These are phyloP conservation scores for Endothia cerciana DNA, from an alignment of 2,329 filamentous ascomycete species.

Conservation along the genomic window DNA sequence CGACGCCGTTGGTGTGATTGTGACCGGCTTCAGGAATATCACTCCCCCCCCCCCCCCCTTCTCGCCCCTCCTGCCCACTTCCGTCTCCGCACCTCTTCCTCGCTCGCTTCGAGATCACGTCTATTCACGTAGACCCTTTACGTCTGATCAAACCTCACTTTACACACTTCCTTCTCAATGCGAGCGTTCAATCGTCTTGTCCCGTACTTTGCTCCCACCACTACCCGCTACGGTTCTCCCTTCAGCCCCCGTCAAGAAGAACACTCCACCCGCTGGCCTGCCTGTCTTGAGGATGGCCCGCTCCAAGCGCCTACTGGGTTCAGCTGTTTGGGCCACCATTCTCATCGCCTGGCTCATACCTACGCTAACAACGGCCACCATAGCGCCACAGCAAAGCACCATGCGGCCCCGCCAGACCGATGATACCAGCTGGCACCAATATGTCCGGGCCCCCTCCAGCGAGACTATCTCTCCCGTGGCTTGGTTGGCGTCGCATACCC, in stretches of 20 bases:
- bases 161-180: background rate
- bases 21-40: background rate
- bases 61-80: background rate
- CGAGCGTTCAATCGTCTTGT: background rate
- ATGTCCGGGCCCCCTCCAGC: conserved; percentile 26
- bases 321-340: background rate
- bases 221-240: too few relatives aligned
- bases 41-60: background rate
- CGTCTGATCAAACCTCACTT: background rate
- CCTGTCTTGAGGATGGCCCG: conserved; percentile 11
- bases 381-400: conserved; percentile 1
- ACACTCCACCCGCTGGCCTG: background rate
- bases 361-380: conserved; percentile 1
- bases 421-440: conserved; percentile 26
- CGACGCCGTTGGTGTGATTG: background rate
- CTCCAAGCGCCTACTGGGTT: background rate
- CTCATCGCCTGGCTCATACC: conserved; percentile 1
- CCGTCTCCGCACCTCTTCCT: background rate
- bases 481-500: conserved; percentile 34
- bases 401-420: background rate
- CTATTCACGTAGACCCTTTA: background rate
- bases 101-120: background rate
- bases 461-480: conserved; percentile 18
- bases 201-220: background rate
- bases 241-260: too few relatives aligned